Evolutionary conservation across 129 eudicot genomes (phyloP), one percentile per base, ranked within the genome.

Genomic region (Pittosporum tobira): DNA sequence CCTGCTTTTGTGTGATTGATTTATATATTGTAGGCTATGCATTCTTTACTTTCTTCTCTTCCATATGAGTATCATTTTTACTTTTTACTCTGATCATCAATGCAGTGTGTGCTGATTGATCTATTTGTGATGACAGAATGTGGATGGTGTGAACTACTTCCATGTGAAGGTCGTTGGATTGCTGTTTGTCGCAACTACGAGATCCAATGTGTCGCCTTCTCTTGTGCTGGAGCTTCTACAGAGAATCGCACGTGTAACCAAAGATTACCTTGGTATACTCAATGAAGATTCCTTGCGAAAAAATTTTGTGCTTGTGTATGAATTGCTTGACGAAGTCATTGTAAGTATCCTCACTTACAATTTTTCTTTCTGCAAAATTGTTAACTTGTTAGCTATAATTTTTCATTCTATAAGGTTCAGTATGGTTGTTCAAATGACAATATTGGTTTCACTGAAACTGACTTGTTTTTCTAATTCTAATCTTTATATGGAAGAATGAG

Each of bases 141-240:
- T 90, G 34, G 98, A 85, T 66, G 98, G 98, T n/a, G 95, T 90
- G 47, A 90, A 90, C 79, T 90, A 90, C 79, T 85, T 90, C 64
- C 98, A 90, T 72, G 94, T 86, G 63, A 90, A 90, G 77, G 88
- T 90, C 71, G 98, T 83, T 64, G 95, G 98, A 63, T 66, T 90
- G 71, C 79, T 90, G 40, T 90, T 90, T 79, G 98, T 83, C 67
- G 98, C 98, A 63, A 86, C 95, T 63, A 90, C 95, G 22, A 81
- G 98, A 79, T 70, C 79, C 61, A 88, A 84, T 64, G 67, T 79
- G 25, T 81, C 94, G 23, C 96, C 89, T 63, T 88, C 96, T 43
- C 80, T 88, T 50, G 84, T 82, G 26, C 52, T 84, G 69, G 96
- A 88, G 73, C 96, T 88, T 74, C 64, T 88, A 29, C 96, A 84